Evolutionary conservation across 75 land plant species (phyloP).

Genomic region (Picea sitchensis): DNA sequence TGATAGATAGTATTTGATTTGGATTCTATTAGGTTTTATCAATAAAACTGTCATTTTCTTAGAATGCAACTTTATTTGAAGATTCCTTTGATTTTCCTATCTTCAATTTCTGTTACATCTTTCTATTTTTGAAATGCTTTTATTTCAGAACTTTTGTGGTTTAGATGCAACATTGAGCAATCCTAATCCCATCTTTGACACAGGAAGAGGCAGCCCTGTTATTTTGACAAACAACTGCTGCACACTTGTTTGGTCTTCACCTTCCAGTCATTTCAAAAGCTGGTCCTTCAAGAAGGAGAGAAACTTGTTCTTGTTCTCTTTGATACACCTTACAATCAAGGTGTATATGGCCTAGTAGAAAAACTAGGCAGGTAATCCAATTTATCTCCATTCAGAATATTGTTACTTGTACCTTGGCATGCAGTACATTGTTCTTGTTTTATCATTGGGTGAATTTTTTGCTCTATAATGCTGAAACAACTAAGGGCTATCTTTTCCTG

Average conservation of each 20-base stretch:
- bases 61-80: slow-evolving; percentile 4
- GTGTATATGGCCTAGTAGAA: slow-evolving; percentile 95
- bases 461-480: background rate
- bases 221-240: slow-evolving; percentile 51
- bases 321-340: slow-evolving; percentile 94
- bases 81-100: background rate
- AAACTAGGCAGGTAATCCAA: slow-evolving; percentile 65
- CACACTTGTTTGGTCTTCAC: slow-evolving; percentile 64
- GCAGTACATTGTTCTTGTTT: background rate
- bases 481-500: background rate
- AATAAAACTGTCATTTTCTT: background rate
- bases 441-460: background rate
- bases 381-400: background rate
- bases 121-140: background rate
- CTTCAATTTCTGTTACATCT: background rate
- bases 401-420: background rate
- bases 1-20: background rate
- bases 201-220: slow-evolving; percentile 25
- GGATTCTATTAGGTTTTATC: background rate
- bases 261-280: slow-evolving; percentile 75
- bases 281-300: slow-evolving; percentile 98
- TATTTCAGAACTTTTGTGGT: background rate
- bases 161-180: background rate
- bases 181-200: slow-evolving; percentile 8
- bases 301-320: slow-evolving; percentile 83